Conservation (phyloP, 2,329 filamentous ascomycete genomes). For the Fusarium neocosmosporiellum region DNA sequence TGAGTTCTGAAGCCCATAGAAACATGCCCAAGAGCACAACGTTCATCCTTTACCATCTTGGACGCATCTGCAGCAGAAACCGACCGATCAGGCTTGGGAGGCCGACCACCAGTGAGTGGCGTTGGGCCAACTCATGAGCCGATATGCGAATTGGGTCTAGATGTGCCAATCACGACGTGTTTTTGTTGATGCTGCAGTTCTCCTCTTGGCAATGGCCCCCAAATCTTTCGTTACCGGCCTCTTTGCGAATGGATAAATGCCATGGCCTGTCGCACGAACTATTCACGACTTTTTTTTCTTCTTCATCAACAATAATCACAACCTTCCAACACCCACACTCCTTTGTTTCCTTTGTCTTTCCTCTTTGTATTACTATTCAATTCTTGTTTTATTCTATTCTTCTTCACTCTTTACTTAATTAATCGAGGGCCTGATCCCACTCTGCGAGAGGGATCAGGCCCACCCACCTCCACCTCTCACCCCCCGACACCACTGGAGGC, state of each 20-base stretch:
- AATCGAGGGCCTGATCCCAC: neutral
- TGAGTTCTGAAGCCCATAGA: neutral
- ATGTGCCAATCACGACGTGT: constrained; percentile 15
- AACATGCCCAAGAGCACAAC: neutral
- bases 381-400: neutral
- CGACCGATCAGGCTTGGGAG: constrained; percentile 1
- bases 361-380: neutral
- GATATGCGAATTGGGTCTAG: constrained; percentile 18
- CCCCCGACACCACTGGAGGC: neutral
- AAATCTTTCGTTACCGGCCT: neutral
- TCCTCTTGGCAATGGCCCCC: neutral
- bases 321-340: neutral
- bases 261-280: neutral
- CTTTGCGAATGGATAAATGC: constrained; percentile 11
- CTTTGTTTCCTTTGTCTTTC: neutral
- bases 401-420: neutral
- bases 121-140: neutral
- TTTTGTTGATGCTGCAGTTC: neutral
- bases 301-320: neutral
- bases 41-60: neutral
- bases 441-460: neutral
- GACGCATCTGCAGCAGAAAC: neutral
- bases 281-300: neutral
- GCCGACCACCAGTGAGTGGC: constrained; percentile 19
- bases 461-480: neutral